Base-by-base conservation (phyloP, 2,329 filamentous ascomycete genomes). In the Xylariomycetidae sp. region DNA sequence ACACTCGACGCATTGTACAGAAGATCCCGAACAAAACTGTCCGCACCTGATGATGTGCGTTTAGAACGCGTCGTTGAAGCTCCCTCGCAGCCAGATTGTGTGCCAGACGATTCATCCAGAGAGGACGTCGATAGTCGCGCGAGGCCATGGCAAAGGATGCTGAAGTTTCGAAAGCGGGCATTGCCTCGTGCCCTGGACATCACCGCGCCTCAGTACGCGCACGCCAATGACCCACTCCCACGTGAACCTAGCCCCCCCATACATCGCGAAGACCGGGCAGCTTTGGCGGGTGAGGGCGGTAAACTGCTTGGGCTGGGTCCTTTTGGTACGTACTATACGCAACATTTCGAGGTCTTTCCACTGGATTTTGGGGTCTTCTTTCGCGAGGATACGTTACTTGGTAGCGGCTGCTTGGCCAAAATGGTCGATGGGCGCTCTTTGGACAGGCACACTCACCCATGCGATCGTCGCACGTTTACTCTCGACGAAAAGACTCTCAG, bases 311-410 rank as follows among this genome's bases (percentile, higher is more conserved):
- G 76, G 1, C 57, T 82, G 6, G 74, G 71, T 0, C 72, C 74
- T 1, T 79, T 75, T 49, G 77, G 77, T 1, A 75, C 72, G 2
- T 64, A 67, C 16, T 82, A 81, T 49, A 72, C 75, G 0, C 66
- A 72, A 20, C 69, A 82, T 47, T 82, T 82, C 40, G 75, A 80
- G 28, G 54, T 75, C 4, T 77, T 79, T 33, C 76, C 76, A 13
- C 56, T 82, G 19, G 67, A 72, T 24, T 47, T 54, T 6, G 69
- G 68, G 3, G 64, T 72, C 0, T 80, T 68, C 52, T 81, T 82
- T 33, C 76, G 80, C 34, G 64, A 70, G 39, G 70, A 63, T 32
- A 81, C 76, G 1, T 51, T 80, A 18, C 57, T 82, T 27, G 78
- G 77, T 6, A 67, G 64, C 42, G 75, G 76, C 2, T 54, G 60